Percentiles rank a stretch among this genome's conserved stretches.
phyloP scores from a whole-genome alignment of 768 basidiomycete species.

The Phanerodontia chrysosporium region DNA sequence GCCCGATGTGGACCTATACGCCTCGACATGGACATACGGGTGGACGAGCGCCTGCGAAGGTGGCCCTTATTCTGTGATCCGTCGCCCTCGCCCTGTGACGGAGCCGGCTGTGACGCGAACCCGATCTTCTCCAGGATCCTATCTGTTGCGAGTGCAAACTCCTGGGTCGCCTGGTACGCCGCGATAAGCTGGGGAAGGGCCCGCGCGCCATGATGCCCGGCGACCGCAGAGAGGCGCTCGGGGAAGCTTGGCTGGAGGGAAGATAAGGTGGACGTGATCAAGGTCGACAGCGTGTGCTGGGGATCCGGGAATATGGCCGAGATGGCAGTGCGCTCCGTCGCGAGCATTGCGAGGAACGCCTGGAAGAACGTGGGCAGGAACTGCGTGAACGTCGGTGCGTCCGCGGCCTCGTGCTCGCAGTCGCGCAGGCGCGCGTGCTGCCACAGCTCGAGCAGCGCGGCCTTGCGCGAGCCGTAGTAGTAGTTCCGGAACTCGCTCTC shows the following conservation, averaged over 20 bases:
- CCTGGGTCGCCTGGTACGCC: constrained; percentile 71
- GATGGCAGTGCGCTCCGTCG: constrained; percentile 68
- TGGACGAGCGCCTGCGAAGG: constrained; percentile 18
- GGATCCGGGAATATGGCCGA: constrained; percentile 89
- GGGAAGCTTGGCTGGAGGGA: constrained; percentile 77
- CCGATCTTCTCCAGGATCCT: constrained; percentile 70
- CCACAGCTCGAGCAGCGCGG: constrained; percentile 66
- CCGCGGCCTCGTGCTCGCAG: constrained; percentile 32
- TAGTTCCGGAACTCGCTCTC: constrained; percentile 92
- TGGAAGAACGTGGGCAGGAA: constrained; percentile 77
- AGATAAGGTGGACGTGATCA: constrained; percentile 79
- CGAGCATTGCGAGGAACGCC: constrained; percentile 60
- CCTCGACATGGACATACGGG: constrained; percentile 29
- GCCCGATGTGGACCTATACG: constrained; percentile 21
- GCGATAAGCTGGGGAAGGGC: constrained; percentile 69
- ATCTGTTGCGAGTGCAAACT: constrained; percentile 70
- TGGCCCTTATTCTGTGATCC: constrained; percentile 10
- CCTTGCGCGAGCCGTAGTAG: constrained; percentile 83
- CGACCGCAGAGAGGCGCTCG: constrained; percentile 69
- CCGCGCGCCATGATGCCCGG: constrained; percentile 57
- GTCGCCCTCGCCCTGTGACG: constrained; percentile 19
- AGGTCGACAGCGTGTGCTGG: constrained; percentile 65
- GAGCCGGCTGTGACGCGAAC: constrained; percentile 27
- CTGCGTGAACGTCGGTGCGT: constrained; percentile 44
- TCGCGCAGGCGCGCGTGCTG: constrained; percentile 51